Evolutionary conservation across 805 yeast genomes (phyloP), one percentile per base, ranked within the genome.

Genomic region (Lipomyces yamadae): DNA sequence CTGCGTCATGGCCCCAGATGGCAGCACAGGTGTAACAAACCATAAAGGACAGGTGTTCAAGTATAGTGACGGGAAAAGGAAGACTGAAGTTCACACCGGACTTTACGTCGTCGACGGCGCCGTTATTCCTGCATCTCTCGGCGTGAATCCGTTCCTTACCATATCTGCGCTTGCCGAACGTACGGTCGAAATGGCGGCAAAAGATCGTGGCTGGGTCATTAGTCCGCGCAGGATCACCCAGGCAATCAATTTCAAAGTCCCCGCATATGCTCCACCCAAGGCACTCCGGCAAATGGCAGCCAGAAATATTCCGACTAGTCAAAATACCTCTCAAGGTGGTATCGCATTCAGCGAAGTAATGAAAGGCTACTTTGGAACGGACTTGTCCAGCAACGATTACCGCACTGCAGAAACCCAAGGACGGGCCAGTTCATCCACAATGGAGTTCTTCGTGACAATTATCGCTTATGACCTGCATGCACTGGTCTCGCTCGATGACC

Each of bases 21-120:
- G 48, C n/a, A 7, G 24, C 10, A 42, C 7, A 18, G 48, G 48
- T 42, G 48, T 42, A 24, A 42, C 29, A 15, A 42, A 42, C 6
- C 48, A 42, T 42, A 42, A 42, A 42, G 48, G 48, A 42, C 48
- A 42, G 18, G 48, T 42, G 48, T 42, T 42, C 48, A 42, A 42
- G 18, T n/a, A n/a, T 15, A 42, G 48, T n/a, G 48, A 15, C 48
- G 48, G 48, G 3, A 42, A 42, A 15, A n/a, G 18, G 48, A 42
- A 42, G 48, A 42, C 48, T 24, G 48, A 42, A 4, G 48, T 42
- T 42, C 48, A 42, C 48, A 42, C 48, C 8, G 48, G 48, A 1
- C 48, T 42, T 2, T 42, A 42, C 8, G 48, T 42, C 3, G 48
- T 42, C 24, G 48, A 42, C 29, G 48, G 48, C 48, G 48, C 24